Conservation (phyloP, 805 yeast species). For the Geotrichum ghanense region DNA sequence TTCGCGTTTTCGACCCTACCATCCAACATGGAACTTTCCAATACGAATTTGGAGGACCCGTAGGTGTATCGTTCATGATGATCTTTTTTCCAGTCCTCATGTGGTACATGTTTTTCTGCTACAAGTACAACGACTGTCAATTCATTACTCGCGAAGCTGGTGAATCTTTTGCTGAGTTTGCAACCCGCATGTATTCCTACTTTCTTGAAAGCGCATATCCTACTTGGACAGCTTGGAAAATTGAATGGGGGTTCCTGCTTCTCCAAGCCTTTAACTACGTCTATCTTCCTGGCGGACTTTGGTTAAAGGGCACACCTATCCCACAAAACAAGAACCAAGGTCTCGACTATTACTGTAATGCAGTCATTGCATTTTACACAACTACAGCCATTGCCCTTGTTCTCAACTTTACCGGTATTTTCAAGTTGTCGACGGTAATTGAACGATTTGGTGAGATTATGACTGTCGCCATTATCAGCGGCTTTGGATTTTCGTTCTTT, state of each 20-base stretch:
- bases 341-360: conserved; percentile 88
- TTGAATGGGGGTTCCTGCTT: conserved; percentile 59
- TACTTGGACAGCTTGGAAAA: conserved; percentile 43
- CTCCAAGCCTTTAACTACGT: conserved; percentile 67
- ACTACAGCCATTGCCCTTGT: conserved; percentile 45
- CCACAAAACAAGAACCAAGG: conserved; percentile 69
- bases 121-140: conserved; percentile 63
- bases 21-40: conserved; percentile 4
- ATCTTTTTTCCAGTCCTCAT: conserved; percentile 82
- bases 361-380: conserved; percentile 72
- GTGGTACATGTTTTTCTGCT: conserved; percentile 95
- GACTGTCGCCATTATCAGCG: conserved; percentile 80
- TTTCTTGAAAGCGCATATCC: conserved; percentile 36
- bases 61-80: conserved; percentile 87
- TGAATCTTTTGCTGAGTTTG: conserved; percentile 33
- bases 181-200: conserved; percentile 35
- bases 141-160: conserved; percentile 56
- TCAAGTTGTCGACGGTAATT: conserved; percentile 61
- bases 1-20: conserved; percentile 11
- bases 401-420: conserved; percentile 64
- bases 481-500: conserved; percentile 54
- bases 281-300: conserved; percentile 71
- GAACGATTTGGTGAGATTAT: conserved; percentile 85
- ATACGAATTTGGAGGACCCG: conserved; percentile 89
- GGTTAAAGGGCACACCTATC: conserved; percentile 93